Evolutionary conservation across 805 yeast genomes (phyloP).

Genomic region (Myxozyma nipponensis): DNA sequence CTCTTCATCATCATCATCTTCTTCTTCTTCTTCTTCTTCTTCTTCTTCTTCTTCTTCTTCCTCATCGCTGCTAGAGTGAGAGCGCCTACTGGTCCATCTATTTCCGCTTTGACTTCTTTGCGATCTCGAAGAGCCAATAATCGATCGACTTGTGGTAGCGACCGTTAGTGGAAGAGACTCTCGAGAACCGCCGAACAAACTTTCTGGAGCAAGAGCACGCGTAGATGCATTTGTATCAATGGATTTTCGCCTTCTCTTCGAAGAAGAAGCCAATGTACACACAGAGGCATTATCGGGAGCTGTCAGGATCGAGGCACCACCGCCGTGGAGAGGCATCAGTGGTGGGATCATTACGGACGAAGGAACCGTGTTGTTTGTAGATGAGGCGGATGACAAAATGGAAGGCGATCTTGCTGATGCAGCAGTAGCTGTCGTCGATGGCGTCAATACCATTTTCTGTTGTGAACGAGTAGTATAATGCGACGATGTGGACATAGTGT

Average conservation of each 20-base stretch:
- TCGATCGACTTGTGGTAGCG: slow-evolving; percentile 11
- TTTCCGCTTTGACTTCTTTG: slow-evolving; percentile 9
- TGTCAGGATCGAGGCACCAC: not conserved
- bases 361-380: slow-evolving; percentile 22
- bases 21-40: no score
- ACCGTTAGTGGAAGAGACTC: slow-evolving; percentile 26
- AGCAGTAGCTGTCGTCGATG: slow-evolving; percentile 10
- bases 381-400: slow-evolving; percentile 17
- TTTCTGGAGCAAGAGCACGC: slow-evolving; percentile 27
- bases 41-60: slow-evolving; percentile 5
- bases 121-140: slow-evolving; percentile 1
- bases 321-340: slow-evolving; percentile 2
- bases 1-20: no score
- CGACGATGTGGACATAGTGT: not conserved
- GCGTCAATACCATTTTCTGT: not conserved
- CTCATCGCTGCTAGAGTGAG: slow-evolving; percentile 5
- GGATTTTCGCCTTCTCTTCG: slow-evolving; percentile 26
- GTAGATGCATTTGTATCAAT: slow-evolving; percentile 28
- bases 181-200: slow-evolving; percentile 25
- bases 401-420: slow-evolving; percentile 15
- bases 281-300: slow-evolving; percentile 23
- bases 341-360: slow-evolving; percentile 22
- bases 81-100: slow-evolving; percentile 9
- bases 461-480: slow-evolving; percentile 1
- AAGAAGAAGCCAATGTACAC: slow-evolving; percentile 25